Evolutionary conservation across 108 stramenopile genomes (phyloP), one percentile per base, ranked within the genome.

Genomic region (Fragilaria radians): DNA sequence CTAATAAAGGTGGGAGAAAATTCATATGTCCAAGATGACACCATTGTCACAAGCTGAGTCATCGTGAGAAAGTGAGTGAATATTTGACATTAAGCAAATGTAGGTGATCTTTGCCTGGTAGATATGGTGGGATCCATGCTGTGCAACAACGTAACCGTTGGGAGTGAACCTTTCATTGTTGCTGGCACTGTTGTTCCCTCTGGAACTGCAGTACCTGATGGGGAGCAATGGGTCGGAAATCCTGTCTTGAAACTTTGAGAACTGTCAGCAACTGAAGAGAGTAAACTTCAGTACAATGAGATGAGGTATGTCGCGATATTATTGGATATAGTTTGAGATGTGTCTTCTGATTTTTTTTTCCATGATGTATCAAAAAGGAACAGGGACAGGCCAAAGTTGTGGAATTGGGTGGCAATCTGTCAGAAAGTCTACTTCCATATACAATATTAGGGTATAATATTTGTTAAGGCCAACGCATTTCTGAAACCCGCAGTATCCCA

Each of bases 11-110:
- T 94, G 48, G 89, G 87, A 24, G 81, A 79, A 54, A 70, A 82
- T 21, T 79, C 89, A 45, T 91, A 94, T 71, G 67, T 94, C 28
- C 93, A 94, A 70, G 93, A 94, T 72, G 81, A 79, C 26, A 83
- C 79, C 46, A 72, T 94, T 23, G 74, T 94, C 54, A 83, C 86
- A 25, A 64, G 86, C 3, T 58, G 59, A 31, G 68, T 57, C 30
- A 80, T 48, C 2, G 85, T 94, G 54, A 89, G 93, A 17, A 72
- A 84, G 34, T 88, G 89, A 36, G 93, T 94, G 18, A 94, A 89
- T 1, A 69, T 94, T 0, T 89, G 93, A 21, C 93, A 94, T 56
- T 67, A 78, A 52, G 93, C 89, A 5, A 79, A 82, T 23, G 87
- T 94, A 42, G 77, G 76, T 4, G 89, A 94, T 68, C 63, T 83